Base-by-base conservation (phyloP, 352 stramenopile species). In the Globisporangium rhizosaccharum region DNA sequence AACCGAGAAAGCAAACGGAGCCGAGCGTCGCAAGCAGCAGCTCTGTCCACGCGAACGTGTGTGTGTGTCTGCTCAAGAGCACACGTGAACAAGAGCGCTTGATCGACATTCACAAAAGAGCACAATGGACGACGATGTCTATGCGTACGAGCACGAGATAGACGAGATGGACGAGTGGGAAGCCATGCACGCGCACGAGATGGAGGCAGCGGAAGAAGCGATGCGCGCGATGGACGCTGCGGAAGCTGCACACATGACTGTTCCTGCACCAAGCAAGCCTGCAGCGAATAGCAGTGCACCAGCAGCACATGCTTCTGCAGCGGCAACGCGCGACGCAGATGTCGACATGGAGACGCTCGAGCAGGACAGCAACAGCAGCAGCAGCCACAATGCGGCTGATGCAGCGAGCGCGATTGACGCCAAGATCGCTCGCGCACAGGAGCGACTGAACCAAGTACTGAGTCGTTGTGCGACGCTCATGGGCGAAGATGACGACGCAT, bases 91-190 rank as follows among this genome's bases (percentile, higher is more conserved):
- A 42, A 14, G 1, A 15, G 10, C 37, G 14, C 37, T 42, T 14
- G 37, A 10, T 45, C 39, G 36, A 18, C 37, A 53, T 53, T 17
- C 0, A 45, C 9, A 5, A 15, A n/a, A 10, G 18, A 48, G 49
- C 30, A 14, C 6, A 26, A 73, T 72, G 61, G 82, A 90, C 70
- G 76, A 83, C 12, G 79, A 90, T 46, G 72, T 89, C 56, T 87
- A 84, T 49, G 79, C 82, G 67, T 89, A 81, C 64, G 80, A 94
- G 70, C 72, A 88, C 63, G 83, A 94, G 70, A 62, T 91, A 44
- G 56, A 82, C 30, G 79, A 85, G 61, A 67, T 76, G 60, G 83
- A 94, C 50, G 85, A 96, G 65, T 95, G 85, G 85, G 85, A 94
- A 53, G 60, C 66, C n/a, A 88, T 90, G 73, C 81, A 92, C 44